Evolutionary conservation across 108 stramenopile genomes (phyloP).

Genomic region (Cyclotella baltica): DNA sequence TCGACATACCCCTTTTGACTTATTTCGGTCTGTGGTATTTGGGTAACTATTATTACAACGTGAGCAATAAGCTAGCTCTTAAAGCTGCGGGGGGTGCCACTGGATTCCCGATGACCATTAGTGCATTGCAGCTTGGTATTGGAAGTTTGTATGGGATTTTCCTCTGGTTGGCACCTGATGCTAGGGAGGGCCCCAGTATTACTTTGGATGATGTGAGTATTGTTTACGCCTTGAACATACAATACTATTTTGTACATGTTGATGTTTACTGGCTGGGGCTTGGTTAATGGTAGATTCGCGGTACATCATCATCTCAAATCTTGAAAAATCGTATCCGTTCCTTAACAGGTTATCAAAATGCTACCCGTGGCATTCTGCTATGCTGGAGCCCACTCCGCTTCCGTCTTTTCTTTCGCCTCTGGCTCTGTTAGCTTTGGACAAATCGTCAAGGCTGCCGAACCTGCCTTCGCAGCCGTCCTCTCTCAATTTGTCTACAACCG

Average conservation of each 20-base stretch:
- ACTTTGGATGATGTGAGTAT: constrained; percentile 56
- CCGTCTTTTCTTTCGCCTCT: constrained; percentile 68
- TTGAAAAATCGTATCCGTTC: too few species aligned
- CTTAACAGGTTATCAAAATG: constrained; percentile 55
- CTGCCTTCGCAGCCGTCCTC: constrained; percentile 71
- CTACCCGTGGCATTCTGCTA: constrained; percentile 71
- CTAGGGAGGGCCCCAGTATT: constrained; percentile 47
- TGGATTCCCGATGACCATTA: constrained; percentile 68
- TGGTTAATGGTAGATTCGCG: too few species aligned
- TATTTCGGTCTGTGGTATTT: constrained; percentile 75
- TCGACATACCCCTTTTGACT: constrained; percentile 50
- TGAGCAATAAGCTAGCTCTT: constrained; percentile 69
- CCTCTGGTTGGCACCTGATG: constrained; percentile 69
- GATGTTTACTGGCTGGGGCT: not conserved
- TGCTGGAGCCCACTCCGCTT: constrained; percentile 66
- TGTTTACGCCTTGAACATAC: not conserved
- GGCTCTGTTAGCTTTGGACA: constrained; percentile 72
- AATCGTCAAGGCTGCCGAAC: constrained; percentile 78
- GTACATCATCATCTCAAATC: too few species aligned
- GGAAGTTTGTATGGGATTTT: constrained; percentile 68
- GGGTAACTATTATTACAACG: constrained; percentile 81
- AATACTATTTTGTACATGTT: not conserved
- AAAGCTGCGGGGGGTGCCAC: constrained; percentile 60
- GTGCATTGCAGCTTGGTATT: constrained; percentile 59
- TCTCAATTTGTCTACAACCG: constrained; percentile 67